phyloP scores from a whole-genome alignment of 129 eudicot genomes.

The Lactuca saligna region DNA sequence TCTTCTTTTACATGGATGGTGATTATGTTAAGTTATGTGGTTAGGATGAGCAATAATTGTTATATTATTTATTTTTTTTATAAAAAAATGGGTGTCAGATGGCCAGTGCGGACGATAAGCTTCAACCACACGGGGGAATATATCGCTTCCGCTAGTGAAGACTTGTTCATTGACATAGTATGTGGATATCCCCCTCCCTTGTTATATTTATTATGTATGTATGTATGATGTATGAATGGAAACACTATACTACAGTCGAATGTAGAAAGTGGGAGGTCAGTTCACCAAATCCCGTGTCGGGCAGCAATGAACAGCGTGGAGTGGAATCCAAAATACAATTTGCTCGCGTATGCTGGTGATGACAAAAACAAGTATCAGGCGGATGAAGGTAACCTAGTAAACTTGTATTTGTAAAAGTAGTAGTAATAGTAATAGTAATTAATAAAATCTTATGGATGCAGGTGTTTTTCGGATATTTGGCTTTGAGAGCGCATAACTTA shows the following conservation, averaged over 20 bases:
- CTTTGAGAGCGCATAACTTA: slow-evolving; percentile 61
- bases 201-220: neutral
- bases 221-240: too few species aligned
- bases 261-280: slow-evolving; percentile 85
- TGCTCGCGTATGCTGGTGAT: slow-evolving; percentile 98
- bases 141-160: slow-evolving; percentile 98
- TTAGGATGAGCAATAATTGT: neutral
- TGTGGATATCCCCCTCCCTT: slow-evolving; percentile 17
- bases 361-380: slow-evolving; percentile 96
- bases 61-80: too few species aligned
- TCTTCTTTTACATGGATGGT: slow-evolving; percentile 3
- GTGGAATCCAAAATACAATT: slow-evolving; percentile 94
- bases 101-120: slow-evolving; percentile 99
- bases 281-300: slow-evolving; percentile 93
- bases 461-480: slow-evolving; percentile 93
- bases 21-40: neutral
- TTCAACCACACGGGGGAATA: slow-evolving; percentile 94
- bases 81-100: slow-evolving; percentile 41
- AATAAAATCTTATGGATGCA: slow-evolving; percentile 22
- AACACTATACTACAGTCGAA: slow-evolving; percentile 46
- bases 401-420: too few species aligned
- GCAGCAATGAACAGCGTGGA: slow-evolving; percentile 99
- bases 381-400: slow-evolving; percentile 70
- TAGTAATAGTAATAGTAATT: too few species aligned
- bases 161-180: slow-evolving; percentile 93